These are phyloP conservation scores for Euphorbia lathyris DNA, from an alignment of 345 rosid species.

Conservation along the genomic window DNA sequence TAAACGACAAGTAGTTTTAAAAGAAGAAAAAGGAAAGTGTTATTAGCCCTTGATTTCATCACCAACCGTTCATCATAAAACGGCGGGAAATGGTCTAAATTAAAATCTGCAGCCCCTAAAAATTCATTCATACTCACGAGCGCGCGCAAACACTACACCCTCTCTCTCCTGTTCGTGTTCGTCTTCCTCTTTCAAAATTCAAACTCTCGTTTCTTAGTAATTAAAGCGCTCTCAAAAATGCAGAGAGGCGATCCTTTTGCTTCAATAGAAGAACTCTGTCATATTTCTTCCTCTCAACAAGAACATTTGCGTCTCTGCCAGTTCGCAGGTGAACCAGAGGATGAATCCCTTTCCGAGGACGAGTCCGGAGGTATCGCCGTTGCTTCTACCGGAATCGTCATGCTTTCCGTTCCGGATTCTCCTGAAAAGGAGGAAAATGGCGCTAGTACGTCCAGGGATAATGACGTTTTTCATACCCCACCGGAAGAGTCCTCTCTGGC, in stretches of 20 bases:
- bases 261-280: constrained; percentile 21
- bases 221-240: not conserved
- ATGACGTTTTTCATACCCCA: constrained; percentile 27
- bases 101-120: not conserved
- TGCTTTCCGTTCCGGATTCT: constrained; percentile 36
- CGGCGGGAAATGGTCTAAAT: constrained; percentile 17
- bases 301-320: constrained; percentile 9
- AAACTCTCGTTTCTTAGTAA: not conserved
- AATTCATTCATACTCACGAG: not conserved
- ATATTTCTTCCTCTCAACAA: constrained; percentile 29
- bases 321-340: constrained; percentile 17
- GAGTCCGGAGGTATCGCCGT: constrained; percentile 18
- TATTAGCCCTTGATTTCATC: not conserved
- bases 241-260: constrained; percentile 25
- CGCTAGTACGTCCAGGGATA: not conserved
- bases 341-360: not conserved
- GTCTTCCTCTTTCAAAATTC: not conserved
- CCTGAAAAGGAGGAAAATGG: not conserved
- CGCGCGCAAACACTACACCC: not conserved
- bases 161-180: not conserved
- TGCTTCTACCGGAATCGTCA: constrained; percentile 32
- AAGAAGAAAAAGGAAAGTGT: too few species aligned
- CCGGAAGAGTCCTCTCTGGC: constrained; percentile 19
- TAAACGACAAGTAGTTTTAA: not conserved
- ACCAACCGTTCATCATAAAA: not conserved